phyloP scores from a whole-genome alignment of 805 yeast genomes.

The Zygosaccharomyces lentus region DNA sequence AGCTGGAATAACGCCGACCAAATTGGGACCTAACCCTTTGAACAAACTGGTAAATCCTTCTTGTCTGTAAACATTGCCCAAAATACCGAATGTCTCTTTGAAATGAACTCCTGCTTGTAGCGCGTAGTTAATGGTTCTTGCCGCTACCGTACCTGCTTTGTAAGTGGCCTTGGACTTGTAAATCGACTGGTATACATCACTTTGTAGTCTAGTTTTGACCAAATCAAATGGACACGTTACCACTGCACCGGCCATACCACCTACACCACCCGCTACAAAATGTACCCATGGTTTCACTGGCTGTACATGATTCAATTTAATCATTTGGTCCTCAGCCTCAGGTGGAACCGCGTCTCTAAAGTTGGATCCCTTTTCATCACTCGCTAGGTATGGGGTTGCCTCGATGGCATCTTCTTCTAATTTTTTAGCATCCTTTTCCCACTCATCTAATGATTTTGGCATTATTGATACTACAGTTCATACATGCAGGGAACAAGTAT shows the following conservation, averaged over 20 bases:
- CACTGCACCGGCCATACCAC: constrained; percentile 97
- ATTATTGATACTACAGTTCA: constrained; percentile 12
- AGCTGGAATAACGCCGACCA: constrained; percentile 97
- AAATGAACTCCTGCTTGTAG: constrained; percentile 64
- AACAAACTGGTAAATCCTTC: constrained; percentile 89
- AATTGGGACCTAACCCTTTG: constrained; percentile 93
- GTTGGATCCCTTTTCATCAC: constrained; percentile 67
- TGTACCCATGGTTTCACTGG: constrained; percentile 59
- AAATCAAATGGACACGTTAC: constrained; percentile 94
- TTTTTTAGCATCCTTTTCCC: constrained; percentile 37
- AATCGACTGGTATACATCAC: constrained; percentile 66
- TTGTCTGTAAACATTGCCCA: constrained; percentile 57
- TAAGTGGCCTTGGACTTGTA: constrained; percentile 38
- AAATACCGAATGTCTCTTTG: constrained; percentile 71
- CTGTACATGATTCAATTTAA: constrained; percentile 13
- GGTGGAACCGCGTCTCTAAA: constrained; percentile 38
- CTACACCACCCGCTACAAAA: constrained; percentile 87
- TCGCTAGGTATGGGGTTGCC: constrained; percentile 58
- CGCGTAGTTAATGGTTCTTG: constrained; percentile 30
- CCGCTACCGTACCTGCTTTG: constrained; percentile 6
- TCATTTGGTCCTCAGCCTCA: constrained; percentile 14
- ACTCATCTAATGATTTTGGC: constrained; percentile 30
- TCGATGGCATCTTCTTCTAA: constrained; percentile 53
- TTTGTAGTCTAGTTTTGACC: constrained; percentile 90
- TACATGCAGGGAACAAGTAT: background rate